phyloP scores from a whole-genome alignment of 768 basidiomycete species.

The Suillus americanus region DNA sequence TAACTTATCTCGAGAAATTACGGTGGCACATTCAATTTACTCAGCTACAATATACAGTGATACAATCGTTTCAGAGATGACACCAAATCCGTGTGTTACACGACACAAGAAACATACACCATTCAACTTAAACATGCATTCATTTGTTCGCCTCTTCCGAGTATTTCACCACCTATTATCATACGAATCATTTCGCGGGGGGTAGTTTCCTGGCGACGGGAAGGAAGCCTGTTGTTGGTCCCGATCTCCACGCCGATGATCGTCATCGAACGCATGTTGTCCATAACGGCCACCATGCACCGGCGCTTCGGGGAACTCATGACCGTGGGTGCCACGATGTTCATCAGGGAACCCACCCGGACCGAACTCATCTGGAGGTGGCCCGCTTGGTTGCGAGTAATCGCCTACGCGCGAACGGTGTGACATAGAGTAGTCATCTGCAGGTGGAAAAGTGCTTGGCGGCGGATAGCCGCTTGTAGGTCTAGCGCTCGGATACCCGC shows the following conservation, averaged over 20 bases:
- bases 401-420: conserved; percentile 12
- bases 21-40: not conserved
- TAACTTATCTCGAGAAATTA: not conserved
- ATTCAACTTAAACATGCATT: not conserved
- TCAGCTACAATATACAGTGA: not conserved
- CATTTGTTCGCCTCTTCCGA: not conserved
- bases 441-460: not conserved
- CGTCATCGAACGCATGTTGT: conserved; percentile 6
- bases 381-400: conserved; percentile 15
- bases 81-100: not conserved
- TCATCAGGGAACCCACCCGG: conserved; percentile 6
- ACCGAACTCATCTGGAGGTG: conserved; percentile 19
- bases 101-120: not conserved
- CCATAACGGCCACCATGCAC: conserved; percentile 25
- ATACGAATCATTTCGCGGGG: conserved; percentile 5
- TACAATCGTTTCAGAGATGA: not conserved
- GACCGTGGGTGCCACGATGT: conserved; percentile 18
- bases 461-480: not conserved
- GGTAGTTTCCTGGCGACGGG: not conserved
- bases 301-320: conserved; percentile 39
- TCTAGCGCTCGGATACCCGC: not conserved
- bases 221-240: not conserved
- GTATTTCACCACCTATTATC: conserved; percentile 5
- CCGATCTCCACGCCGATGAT: not conserved
- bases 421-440: not conserved